Evolutionary conservation across 441 rosid genomes (phyloP), one percentile per base, ranked within the genome.

Genomic region (Gossypium lobatum): DNA sequence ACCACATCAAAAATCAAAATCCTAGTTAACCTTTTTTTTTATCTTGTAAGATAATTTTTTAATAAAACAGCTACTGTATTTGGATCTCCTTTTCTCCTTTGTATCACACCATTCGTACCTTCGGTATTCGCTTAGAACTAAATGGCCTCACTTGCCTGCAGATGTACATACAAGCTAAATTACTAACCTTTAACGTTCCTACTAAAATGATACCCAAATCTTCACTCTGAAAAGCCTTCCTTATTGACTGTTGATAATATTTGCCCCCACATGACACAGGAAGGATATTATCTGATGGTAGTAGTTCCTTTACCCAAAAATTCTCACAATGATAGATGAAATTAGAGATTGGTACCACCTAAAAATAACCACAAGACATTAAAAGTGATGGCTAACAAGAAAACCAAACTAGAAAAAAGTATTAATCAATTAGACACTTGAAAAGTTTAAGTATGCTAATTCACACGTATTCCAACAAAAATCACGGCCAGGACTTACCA

Each of bases 281-380:
- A 69, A 39, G 34, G 21, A 77, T 66, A 37, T 70, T 77, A 77
- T 78, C 81, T 64, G 60, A 77, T 75, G 75, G 81, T 63, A 74
- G 71, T 54, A 75, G 73, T 37, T 57, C 64, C 75, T 78, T 81
- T 74, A 65, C 79, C 89, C 89, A 80, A 74, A 67, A 72, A 76
- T 72, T 75, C 81, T 91, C 87, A 85, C 86, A 89, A 77, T 81
- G 83, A 70, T 79, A 73, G 70, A 90, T 76, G 75, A 91, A 85
- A 75, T 76, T 79, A 68, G 97, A 88, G 85, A 95, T 70, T 26
- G 99, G 87, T 65, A 82, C 81, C 79, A 86, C 96, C 99, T 95
- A 84, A 75, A 75, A 58, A 61, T 21, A 79, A 67, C 11, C 55
- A 72, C 4, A 64, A 72, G 63, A 54, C n/a, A 34, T 70, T 54